Evolutionary conservation across 148 eudicot species (phyloP), one percentile per base, ranked within the genome.

Genomic region (Arbutus unedo): DNA sequence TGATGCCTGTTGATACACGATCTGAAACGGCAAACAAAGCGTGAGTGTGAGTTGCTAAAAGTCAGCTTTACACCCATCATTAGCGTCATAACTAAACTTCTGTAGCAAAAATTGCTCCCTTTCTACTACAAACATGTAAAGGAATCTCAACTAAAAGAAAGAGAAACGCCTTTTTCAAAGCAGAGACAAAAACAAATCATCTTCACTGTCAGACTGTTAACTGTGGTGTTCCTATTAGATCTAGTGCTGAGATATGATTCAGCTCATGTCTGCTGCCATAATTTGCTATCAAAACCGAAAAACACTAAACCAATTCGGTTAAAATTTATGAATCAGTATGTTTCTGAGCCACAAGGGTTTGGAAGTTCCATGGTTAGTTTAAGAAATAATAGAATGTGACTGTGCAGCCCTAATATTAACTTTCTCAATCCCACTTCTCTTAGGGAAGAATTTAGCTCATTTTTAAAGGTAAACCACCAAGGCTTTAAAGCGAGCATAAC

Each of bases 1-100:
- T 89, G 83, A 96, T 93, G 47, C 99, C 99, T n/a, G 97, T 93
- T 74, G 97, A 89, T 72, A 88, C 48, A 43, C 90, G 90, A 90
- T 96, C 99, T 95, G 89, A 77, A 83, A 90, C 57, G 81, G 21
- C 78, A 75, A 50, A 11, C 74, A 19, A 25, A 72, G 11, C 25
- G 10, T 41, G 62, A 43, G 53, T 74, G 48, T 62, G 77, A 10
- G 38, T 47, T 43, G 45, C 68, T 76, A 31, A 62, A 62, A 81
- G 81, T 64, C 81, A 38, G 55, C 74, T 76, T 15, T 14, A 57
- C 54, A 48, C 45, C 57, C 76, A 57, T 8, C 21, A 14, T 21
- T 14, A 81, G 25, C 16, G 18, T 31, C n/a, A 68, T 0, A 82
- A 45, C 41, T 38, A 21, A 82, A 21, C 44, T 8, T 79, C 9